Evolutionary conservation across 1,139 yeast genomes (phyloP), one percentile per base, ranked within the genome.

Genomic region (Zygosaccharomyces sapae): DNA sequence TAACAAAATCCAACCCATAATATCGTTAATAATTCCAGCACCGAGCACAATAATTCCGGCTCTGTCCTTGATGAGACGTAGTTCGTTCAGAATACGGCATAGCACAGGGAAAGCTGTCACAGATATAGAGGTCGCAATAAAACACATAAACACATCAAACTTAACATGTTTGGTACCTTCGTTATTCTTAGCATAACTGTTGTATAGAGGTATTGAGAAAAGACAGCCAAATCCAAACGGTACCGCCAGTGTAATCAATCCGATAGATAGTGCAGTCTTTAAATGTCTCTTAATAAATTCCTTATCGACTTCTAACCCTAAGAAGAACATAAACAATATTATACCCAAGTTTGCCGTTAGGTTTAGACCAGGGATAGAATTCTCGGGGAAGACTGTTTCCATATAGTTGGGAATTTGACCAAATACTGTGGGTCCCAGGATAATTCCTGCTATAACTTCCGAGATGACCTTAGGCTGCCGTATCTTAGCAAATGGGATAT

Each of bases 101-200:
- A 86, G 70, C 5, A 86, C 95, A 0, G 95, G 95, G 66, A 86
- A 81, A 0, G 94, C 95, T 1, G 95, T 86, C 54, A 86, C 83
- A 53, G 90, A 80, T 71, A 84, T 74, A 2, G 95, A 90, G 16
- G 83, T 88, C 3, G 90, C 89, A 43, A 84, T 80, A 55, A 84
- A 85, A 12, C 83, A 83, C 81, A 82, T 79, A 56, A 76, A 84
- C 0, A 87, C 82, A n/a, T 88, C 81, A 61, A 83, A 84, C 48
- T 78, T 69, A 37, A 80, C 72, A 5, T 63, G 63, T 35, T 54
- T 53, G 2, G 64, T 65, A 2, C 61, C 59, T 13, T 64, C 72
- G 37, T 71, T 64, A 8, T 54, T 55, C 22, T 55, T 52, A 13
- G 66, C 60, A 61, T 82, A 84, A 30, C 77, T 72, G 33, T 80